Evolutionary conservation across 176 grass and related monocot genomes (phyloP).

Genomic region (Zea mays): Zm-B73-REFERENCE-NAM-5.0 NC_050102.1:46666001-46666500

Average conservation of each 20-base stretch:
- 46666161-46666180: not conserved
- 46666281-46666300: not conserved
- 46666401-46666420: slow-evolving; percentile 4
- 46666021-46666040: slow-evolving; percentile 27
- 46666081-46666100: slow-evolving; percentile 3
- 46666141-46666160: not conserved
- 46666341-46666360: not conserved
- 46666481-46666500: not conserved
- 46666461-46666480: not conserved
- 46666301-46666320: slow-evolving; percentile 16
- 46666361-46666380: slow-evolving; percentile 17
- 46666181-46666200: not conserved
- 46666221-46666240: not conserved
- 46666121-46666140: not conserved
- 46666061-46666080: not conserved
- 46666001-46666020: slow-evolving; percentile 87
- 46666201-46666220: not conserved
- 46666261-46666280: not conserved
- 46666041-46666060: slow-evolving; percentile 16
- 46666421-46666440: not conserved
- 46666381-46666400: not conserved
- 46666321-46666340: not conserved
- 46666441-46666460: no score
- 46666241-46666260: not conserved
- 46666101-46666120: not conserved